Percentiles rank a stretch among this genome's conserved stretches.
phyloP scores from a whole-genome alignment of 2,329 filamentous ascomycete genomes.

The Venturia aucupariae region DNA sequence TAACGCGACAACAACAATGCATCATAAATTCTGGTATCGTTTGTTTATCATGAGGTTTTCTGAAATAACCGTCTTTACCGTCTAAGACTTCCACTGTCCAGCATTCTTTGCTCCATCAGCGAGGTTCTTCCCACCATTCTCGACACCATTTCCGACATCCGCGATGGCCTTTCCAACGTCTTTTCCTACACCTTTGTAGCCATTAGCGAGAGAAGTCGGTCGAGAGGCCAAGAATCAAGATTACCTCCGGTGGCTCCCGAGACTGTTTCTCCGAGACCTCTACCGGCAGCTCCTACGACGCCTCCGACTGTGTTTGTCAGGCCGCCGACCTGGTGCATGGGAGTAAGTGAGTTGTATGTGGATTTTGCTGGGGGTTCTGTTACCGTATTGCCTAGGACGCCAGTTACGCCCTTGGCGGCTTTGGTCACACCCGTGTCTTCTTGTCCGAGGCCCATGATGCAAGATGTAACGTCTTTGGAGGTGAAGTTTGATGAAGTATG shows the following conservation, averaged over 20 bases:
- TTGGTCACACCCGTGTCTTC: conserved; percentile 9
- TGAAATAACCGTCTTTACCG: not conserved
- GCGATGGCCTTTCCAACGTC: conserved; percentile 48
- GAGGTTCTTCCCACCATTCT: conserved; percentile 41
- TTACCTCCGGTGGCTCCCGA: conserved; percentile 42
- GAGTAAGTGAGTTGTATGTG: not conserved
- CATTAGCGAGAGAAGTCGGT: not conserved
- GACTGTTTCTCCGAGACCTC: conserved; percentile 49
- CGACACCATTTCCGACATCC: conserved; percentile 44
- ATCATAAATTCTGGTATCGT: not conserved
- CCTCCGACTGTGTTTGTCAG: conserved; percentile 15
- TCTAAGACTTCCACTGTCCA: conserved; percentile 43
- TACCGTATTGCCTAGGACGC: conserved; percentile 8
- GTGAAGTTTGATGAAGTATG: not conserved
- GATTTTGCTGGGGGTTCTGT: not conserved
- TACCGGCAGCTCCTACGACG: conserved; percentile 39
- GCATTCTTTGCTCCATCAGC: conserved; percentile 49
- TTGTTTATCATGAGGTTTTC: not conserved
- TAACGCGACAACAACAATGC: not conserved
- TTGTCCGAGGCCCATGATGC: conserved; percentile 2
- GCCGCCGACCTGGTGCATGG: conserved; percentile 8
- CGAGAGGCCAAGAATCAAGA: not conserved
- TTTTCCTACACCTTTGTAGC: conserved; percentile 32
- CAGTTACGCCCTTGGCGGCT: conserved; percentile 7
- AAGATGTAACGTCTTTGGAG: not conserved